Percentiles rank a stretch among this genome's conserved stretches.
These are phyloP conservation scores for Cornus controversa DNA, from an alignment of 148 eudicot species.

Conservation along the genomic window DNA sequence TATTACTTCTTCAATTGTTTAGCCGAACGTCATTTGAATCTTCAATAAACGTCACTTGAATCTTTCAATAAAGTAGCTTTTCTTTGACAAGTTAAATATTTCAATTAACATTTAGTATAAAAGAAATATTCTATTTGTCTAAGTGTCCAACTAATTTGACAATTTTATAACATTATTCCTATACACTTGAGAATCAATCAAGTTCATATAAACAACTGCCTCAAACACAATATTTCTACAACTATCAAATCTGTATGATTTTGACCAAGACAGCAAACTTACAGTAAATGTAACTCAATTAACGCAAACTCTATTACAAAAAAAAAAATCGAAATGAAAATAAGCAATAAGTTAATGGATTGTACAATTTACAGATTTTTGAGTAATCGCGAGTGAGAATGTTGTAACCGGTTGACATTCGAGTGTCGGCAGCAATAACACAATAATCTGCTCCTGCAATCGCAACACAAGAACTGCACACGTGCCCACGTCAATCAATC, in stretches of 20 bases:
- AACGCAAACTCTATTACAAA: neutral
- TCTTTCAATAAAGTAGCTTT: no score
- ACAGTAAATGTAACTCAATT: neutral
- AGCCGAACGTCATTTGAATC: no score
- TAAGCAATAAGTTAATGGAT: constrained; percentile 1
- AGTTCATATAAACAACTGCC: neutral
- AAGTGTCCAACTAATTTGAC: no score
- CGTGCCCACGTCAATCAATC: neutral
- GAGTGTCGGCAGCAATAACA: constrained; percentile 89
- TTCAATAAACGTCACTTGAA: no score
- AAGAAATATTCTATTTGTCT: no score
- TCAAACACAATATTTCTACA: neutral
- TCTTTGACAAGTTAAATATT: no score
- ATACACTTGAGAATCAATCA: neutral
- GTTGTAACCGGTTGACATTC: constrained; percentile 92
- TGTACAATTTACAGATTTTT: constrained; percentile 76
- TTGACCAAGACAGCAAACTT: neutral
- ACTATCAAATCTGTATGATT: neutral
- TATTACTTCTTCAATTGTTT: no score
- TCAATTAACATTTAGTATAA: no score
- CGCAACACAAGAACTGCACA: constrained; percentile 69
- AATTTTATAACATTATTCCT: no score
- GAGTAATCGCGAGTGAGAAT: constrained; percentile 96
- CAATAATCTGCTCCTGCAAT: constrained; percentile 85
- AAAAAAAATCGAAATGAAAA: neutral